Evolutionary conservation across 2,329 filamentous ascomycete genomes (phyloP).

Genomic region (Aspergillaceae sp.): DNA sequence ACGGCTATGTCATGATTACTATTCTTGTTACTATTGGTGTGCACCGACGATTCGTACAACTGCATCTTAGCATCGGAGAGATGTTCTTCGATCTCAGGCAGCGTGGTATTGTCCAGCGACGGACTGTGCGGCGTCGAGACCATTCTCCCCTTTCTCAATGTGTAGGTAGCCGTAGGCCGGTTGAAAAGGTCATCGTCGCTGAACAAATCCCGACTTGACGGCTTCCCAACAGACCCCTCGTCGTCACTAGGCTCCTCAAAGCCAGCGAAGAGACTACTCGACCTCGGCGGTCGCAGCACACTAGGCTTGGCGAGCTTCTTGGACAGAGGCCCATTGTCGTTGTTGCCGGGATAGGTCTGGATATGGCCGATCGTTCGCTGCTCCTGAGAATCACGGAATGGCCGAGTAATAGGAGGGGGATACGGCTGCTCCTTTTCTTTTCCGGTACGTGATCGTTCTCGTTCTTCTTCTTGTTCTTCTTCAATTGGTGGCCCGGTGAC

Average conservation of each 20-base stretch:
- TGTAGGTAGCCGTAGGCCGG: slow-evolving; percentile 38
- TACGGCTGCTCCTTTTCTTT: no score
- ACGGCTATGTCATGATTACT: no score
- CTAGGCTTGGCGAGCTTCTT: slow-evolving; percentile 45
- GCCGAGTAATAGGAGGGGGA: slow-evolving; percentile 29
- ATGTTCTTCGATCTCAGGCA: slow-evolving; percentile 33
- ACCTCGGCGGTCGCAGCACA: slow-evolving; percentile 61
- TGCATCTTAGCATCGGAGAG: slow-evolving; percentile 5
- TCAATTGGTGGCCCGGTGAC: background rate
- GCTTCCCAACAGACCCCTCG: slow-evolving; percentile 16
- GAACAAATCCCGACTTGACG: slow-evolving; percentile 23
- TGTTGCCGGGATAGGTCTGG: slow-evolving; percentile 68
- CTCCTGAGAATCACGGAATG: slow-evolving; percentile 14
- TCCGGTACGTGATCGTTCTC: no score
- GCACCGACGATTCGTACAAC: background rate
- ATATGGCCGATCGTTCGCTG: slow-evolving; percentile 36
- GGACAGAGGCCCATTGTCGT: slow-evolving; percentile 67
- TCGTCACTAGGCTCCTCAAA: slow-evolving; percentile 62
- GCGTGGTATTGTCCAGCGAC: slow-evolving; percentile 24
- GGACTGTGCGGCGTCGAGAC: slow-evolving; percentile 27
- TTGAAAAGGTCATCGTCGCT: slow-evolving; percentile 39
- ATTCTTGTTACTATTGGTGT: background rate
- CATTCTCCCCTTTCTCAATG: slow-evolving; percentile 34
- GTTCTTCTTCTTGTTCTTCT: slow-evolving; percentile 16
- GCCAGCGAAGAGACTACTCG: slow-evolving; percentile 78